Conservation (phyloP, 148 eudicot genomes). For the Suaeda aralocaspica region DNA sequence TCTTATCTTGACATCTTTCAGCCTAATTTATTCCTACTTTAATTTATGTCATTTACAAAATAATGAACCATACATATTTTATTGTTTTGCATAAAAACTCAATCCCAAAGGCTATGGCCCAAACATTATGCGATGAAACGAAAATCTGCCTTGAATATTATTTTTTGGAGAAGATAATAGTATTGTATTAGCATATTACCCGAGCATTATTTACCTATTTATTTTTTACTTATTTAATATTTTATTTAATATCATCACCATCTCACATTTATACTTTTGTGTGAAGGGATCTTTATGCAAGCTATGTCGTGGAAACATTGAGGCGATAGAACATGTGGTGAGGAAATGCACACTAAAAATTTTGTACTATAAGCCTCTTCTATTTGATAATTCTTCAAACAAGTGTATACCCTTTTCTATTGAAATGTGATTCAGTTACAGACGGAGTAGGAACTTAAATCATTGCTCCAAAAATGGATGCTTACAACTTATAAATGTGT, state of each 20-base stretch:
- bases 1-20: no score
- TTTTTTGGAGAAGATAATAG: no score
- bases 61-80: no score
- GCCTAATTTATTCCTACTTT: no score
- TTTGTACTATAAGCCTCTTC: background rate
- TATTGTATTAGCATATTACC: no score
- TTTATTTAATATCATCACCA: background rate
- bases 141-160: no score
- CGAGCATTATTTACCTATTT: no score
- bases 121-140: no score
- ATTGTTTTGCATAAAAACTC: no score
- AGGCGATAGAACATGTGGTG: constrained; percentile 28
- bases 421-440: background rate
- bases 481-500: background rate
- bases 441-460: background rate
- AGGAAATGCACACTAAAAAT: background rate
- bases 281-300: constrained; percentile 50
- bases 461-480: background rate
- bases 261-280: background rate
- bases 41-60: no score
- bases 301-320: constrained; percentile 48
- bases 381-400: background rate
- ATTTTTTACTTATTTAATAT: background rate
- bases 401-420: constrained; percentile 3
- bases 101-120: no score